phyloP scores from a whole-genome alignment of 73 alveolate genomes.

The Paramecium pentaurelia region DNA sequence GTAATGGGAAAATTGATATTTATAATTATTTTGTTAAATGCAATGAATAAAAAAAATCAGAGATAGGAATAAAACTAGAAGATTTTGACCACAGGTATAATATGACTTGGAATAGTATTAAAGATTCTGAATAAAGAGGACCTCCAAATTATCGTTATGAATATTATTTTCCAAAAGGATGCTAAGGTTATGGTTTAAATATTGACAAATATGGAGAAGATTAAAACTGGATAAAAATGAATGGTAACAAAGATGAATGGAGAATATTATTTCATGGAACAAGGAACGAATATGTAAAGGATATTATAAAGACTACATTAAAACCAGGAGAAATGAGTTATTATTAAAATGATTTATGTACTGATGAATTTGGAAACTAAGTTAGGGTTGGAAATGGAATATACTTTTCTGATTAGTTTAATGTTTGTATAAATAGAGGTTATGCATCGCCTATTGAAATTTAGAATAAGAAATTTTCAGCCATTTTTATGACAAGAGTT shows the following conservation, averaged over 20 bases:
- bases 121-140: not conserved
- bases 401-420: not conserved
- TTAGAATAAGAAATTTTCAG: not conserved
- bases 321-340: not conserved
- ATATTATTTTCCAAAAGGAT: not conserved
- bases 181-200: not conserved
- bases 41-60: not conserved
- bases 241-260: conserved; percentile 11
- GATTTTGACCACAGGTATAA: not conserved
- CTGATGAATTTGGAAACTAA: not conserved
- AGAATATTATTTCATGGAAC: conserved; percentile 25
- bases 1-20: not conserved
- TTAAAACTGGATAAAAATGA: not conserved
- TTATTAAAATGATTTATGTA: not conserved
- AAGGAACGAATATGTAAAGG: no score
- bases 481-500: not conserved
- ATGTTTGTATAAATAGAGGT: not conserved
- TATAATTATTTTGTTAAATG: not conserved
- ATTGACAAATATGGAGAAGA: not conserved
- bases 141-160: not conserved
- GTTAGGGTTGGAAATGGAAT: not conserved
- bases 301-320: not conserved
- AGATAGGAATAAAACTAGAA: not conserved
- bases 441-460: not conserved
- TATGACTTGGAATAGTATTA: not conserved